A percentile compares a stretch with the other conserved stretches of the same genome.
These are phyloP conservation scores for Epichloe sp. DNA, from an alignment of 2,329 filamentous ascomycete species.

Conservation along the genomic window DNA sequence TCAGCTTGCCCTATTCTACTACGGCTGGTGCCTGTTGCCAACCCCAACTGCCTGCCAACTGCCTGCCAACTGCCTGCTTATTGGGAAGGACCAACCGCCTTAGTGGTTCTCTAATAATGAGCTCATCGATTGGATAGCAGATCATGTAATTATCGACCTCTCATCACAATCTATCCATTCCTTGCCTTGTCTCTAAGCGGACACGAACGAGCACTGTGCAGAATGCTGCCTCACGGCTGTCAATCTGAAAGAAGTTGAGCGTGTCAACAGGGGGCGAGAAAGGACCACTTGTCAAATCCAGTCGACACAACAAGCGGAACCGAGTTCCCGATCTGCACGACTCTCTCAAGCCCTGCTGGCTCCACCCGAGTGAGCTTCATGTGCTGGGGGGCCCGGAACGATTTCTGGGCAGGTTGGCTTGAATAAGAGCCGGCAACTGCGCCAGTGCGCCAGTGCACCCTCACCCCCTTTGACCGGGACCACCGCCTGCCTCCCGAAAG, in stretches of 20 bases:
- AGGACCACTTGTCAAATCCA: not conserved
- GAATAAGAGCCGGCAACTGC: not conserved
- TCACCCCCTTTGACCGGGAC: not conserved
- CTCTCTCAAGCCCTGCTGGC: slow-evolving; percentile 3
- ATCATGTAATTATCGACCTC: no score
- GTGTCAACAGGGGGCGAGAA: not conserved
- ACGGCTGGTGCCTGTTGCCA: not conserved
- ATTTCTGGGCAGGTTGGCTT: not conserved
- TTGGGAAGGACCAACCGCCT: not conserved
- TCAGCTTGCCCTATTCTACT: not conserved
- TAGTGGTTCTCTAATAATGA: no score
- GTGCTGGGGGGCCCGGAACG: not conserved
- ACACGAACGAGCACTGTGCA: no score
- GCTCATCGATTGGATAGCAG: no score
- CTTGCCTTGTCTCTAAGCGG: no score
- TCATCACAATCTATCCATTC: no score
- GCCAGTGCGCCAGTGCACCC: not conserved
- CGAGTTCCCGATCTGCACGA: slow-evolving; percentile 9
- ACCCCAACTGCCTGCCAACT: not conserved
- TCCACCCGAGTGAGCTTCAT: not conserved
- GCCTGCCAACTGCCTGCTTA: not conserved
- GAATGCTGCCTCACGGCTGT: no score
- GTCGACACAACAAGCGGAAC: slow-evolving; percentile 4
- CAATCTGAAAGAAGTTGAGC: no score
- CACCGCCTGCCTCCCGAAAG: no score